Conservation (phyloP, 2,329 filamentous ascomycete genomes). For the Raffaelea albimanens region DNA sequence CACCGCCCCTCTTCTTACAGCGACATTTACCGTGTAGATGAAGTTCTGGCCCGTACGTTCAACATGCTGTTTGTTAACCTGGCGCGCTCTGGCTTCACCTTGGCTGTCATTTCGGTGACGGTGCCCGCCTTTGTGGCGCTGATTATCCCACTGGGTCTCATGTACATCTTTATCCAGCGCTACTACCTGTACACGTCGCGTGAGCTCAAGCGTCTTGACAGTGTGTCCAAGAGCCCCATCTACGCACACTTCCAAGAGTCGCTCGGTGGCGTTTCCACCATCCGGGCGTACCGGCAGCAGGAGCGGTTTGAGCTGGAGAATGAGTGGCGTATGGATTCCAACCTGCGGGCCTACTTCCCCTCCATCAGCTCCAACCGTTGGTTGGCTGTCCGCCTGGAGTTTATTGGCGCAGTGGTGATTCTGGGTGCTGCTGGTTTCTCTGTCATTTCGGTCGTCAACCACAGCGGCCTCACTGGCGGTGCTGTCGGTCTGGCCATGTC, state of each 20-base stretch:
- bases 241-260: constrained; percentile 98
- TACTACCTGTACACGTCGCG: constrained; percentile 96
- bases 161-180: constrained; percentile 90
- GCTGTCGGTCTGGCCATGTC: constrained; percentile 91
- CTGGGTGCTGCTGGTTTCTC: constrained; percentile 74
- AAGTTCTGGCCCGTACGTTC: constrained; percentile 91
- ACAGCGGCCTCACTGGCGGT: constrained; percentile 57
- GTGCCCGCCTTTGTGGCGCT: constrained; percentile 74
- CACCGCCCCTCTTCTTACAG: constrained; percentile 24
- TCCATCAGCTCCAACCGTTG: constrained; percentile 91
- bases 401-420: constrained; percentile 91
- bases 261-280: constrained; percentile 85
- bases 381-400: constrained; percentile 90
- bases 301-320: constrained; percentile 84
- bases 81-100: constrained; percentile 69
- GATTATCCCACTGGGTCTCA: constrained; percentile 67
- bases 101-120: constrained; percentile 72
- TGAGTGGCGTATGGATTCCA: constrained; percentile 94
- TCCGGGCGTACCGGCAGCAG: constrained; percentile 88
- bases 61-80: constrained; percentile 87
- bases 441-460: constrained; percentile 66
- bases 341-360: constrained; percentile 88
- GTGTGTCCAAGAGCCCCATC: constrained; percentile 89
- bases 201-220: constrained; percentile 92
- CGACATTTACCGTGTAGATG: constrained; percentile 75